Percentiles rank a stretch among this genome's conserved stretches.
Conservation (phyloP, 495 filamentous ascomycete species). For the Aspergillus biplanus region DNA sequence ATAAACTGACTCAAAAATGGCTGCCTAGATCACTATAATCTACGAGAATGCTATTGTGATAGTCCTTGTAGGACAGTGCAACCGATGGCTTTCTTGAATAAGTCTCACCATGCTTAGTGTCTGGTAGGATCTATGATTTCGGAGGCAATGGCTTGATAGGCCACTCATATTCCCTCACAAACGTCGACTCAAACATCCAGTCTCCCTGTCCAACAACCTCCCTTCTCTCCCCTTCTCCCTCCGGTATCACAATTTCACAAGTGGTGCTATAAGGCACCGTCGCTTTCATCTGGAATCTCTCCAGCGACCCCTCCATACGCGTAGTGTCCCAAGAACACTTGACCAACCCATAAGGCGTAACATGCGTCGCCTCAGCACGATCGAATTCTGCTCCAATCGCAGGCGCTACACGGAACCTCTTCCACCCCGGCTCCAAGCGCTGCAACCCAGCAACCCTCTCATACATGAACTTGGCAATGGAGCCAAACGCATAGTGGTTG, state of each 20-base stretch:
- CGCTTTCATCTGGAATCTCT: background rate
- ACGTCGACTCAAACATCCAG: background rate
- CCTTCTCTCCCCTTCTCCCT: background rate
- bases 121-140: too few relatives aligned
- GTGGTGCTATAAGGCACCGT: background rate
- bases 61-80: too few relatives aligned
- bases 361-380: slow-evolving; percentile 25
- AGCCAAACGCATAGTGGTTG: slow-evolving; percentile 55
- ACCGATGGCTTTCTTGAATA: too few relatives aligned
- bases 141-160: background rate
- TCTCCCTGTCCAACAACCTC: background rate
- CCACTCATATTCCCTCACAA: background rate
- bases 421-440: slow-evolving; percentile 32
- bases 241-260: background rate
- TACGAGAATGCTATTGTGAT: too few relatives aligned
- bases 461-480: slow-evolving; percentile 38
- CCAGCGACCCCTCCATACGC: background rate
- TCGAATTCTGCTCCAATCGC: slow-evolving; percentile 26
- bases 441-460: slow-evolving; percentile 31
- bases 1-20: too few relatives aligned
- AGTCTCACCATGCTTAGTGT: too few relatives aligned
- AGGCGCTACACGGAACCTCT: slow-evolving; percentile 26
- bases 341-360: slow-evolving; percentile 30
- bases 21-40: too few relatives aligned
- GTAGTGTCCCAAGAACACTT: slow-evolving; percentile 25